These are phyloP conservation scores for Coprinopsis strossmayeri DNA, from an alignment of 768 basidiomycete species.

Conservation along the genomic window DNA sequence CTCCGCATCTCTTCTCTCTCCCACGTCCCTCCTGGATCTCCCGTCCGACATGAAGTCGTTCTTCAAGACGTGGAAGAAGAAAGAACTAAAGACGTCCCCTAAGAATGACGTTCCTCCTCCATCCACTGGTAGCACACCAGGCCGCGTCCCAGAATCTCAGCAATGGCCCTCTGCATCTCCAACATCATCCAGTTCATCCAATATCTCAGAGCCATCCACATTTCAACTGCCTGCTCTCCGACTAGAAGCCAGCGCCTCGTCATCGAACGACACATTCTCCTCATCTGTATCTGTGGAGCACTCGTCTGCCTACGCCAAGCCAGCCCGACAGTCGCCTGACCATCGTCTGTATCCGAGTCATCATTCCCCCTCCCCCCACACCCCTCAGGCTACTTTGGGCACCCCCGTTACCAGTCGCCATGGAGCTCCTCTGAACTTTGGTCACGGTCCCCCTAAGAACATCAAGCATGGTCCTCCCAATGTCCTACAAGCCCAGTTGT, in stretches of 20 bases:
- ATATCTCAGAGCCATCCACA: background rate
- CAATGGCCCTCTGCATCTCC: background rate
- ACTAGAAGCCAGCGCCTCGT: background rate
- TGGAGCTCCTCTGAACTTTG: slow-evolving; percentile 10
- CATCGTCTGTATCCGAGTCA: background rate
- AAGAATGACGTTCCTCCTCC: background rate
- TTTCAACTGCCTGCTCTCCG: background rate
- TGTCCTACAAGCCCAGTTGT: slow-evolving; percentile 9
- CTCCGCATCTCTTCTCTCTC: slow-evolving; percentile 9
- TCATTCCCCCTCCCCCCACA: background rate
- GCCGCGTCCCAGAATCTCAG: background rate
- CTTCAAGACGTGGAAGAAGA: slow-evolving; percentile 33
- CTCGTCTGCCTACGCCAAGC: background rate
- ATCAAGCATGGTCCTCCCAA: slow-evolving; percentile 18
- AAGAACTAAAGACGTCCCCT: slow-evolving; percentile 19
- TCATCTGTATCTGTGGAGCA: slow-evolving; percentile 1
- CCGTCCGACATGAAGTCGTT: slow-evolving; percentile 31
- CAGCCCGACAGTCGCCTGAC: background rate
- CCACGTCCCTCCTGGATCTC: slow-evolving; percentile 1
- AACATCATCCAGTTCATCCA: background rate
- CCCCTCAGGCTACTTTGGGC: background rate
- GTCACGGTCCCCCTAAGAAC: slow-evolving; percentile 19
- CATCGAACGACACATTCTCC: background rate
- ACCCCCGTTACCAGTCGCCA: slow-evolving; percentile 1
- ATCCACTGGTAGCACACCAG: no score